Evolutionary conservation across 2,329 filamentous ascomycete species (phyloP), one percentile per base, ranked within the genome.

Genomic region (Colletotrichum cereale): DNA sequence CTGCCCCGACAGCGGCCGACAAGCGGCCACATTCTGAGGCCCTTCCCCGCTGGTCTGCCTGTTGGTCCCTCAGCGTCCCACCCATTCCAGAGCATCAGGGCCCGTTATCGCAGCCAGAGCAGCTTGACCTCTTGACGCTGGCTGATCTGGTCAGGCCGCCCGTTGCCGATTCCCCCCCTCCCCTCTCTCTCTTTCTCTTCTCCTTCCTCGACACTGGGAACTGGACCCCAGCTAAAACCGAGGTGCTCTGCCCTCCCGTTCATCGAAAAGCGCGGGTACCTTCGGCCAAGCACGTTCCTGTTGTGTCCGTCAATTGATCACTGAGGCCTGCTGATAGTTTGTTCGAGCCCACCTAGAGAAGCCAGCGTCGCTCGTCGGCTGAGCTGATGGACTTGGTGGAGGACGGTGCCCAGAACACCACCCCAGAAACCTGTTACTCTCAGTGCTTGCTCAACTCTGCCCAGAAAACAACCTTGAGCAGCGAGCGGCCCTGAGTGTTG

Each of bases 61-160:
- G 29, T 21, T n/a, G 11, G 31, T 58, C 31, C 18, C 53, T 34
- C 50, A 29, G 26, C 34, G 38, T 34, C 24, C 44, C 57, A 18
- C 58, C 58, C 62, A 58, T 29, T 50, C 48, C 58, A 71, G 58
- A 63, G 58, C 65, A 52, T 21, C n/a, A 31, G 18, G 24, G 58
- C 67, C 68, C 68, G 68, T 71, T 71, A 71, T 71, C 68, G 68
- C 68, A 68, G 56, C 56, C 38, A 16, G 42, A 14, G 40, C 40
- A 34, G 34, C 40, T 50, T 18, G 50, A 24, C 57, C n/a, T 38
- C 18, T 34, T 18, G 18, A 53, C 29, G 29, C 29, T 34, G 47
- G n/a, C 47, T 48, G 47, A 8, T 48, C 47, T 48, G 11, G 38
- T 34, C 29, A 44, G 24, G 29, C 14, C 63, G 61, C 52, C 29